Evolutionary conservation across 257 asterid species (phyloP).

Genomic region (Scutellaria minor): DNA sequence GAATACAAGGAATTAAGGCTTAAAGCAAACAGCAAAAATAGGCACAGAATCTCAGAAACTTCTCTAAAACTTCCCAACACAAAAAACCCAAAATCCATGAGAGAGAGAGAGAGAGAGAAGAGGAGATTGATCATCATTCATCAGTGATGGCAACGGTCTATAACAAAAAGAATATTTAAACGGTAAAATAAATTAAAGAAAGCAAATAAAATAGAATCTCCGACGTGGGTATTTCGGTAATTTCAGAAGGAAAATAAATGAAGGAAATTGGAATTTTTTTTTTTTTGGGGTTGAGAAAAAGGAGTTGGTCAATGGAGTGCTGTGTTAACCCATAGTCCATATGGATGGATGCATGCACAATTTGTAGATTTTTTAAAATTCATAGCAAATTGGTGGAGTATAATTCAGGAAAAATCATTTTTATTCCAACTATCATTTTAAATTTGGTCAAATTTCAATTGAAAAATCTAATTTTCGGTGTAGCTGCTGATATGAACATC

Average conservation of each 20-base stretch:
- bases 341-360: background rate
- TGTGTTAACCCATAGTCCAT: background rate
- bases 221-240: background rate
- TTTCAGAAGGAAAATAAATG: background rate
- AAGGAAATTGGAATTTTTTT: too few species aligned
- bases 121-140: background rate
- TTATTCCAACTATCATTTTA: too few species aligned
- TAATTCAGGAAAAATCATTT: too few species aligned
- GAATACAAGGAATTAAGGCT: slow-evolving; percentile 54
- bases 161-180: slow-evolving; percentile 12
- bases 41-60: slow-evolving; percentile 32
- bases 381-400: too few species aligned
- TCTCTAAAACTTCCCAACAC: slow-evolving; percentile 37
- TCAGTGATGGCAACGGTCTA: slow-evolving; percentile 30
- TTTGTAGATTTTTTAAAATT: background rate
- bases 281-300: too few species aligned
- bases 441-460: too few species aligned
- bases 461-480: too few species aligned
- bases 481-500: too few species aligned
- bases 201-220: background rate
- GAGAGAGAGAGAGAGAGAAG: slow-evolving; percentile 30
- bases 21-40: slow-evolving; percentile 47
- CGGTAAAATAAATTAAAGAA: slow-evolving; percentile 16
- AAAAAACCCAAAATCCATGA: slow-evolving; percentile 40
- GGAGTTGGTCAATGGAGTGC: background rate